These are phyloP conservation scores for Panicum miliaceum DNA, from an alignment of 176 grass and related monocot species.

Conservation along the genomic window DNA sequence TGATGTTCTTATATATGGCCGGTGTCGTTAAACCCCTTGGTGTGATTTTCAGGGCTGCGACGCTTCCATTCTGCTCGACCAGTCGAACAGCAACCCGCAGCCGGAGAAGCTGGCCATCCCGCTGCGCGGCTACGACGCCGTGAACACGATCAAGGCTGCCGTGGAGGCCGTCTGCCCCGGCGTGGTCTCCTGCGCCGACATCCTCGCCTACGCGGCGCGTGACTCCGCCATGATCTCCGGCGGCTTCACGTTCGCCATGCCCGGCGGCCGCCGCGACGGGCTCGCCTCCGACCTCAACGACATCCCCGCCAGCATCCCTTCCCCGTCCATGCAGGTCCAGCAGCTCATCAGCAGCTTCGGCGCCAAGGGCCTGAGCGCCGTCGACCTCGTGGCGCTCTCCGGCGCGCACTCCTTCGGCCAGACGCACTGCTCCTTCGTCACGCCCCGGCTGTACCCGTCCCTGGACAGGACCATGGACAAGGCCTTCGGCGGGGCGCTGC, in stretches of 20 bases:
- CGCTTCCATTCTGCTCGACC: slow-evolving; percentile 50
- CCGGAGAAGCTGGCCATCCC: slow-evolving; percentile 51
- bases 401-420: slow-evolving; percentile 65
- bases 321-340: slow-evolving; percentile 31
- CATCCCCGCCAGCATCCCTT: slow-evolving; percentile 17
- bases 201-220: slow-evolving; percentile 58
- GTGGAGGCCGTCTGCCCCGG: slow-evolving; percentile 48
- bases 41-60: slow-evolving; percentile 48
- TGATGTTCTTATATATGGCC: too few relatives aligned
- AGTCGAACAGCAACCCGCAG: neutral
- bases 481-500: slow-evolving; percentile 29
- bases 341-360: slow-evolving; percentile 29
- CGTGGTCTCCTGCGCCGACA: slow-evolving; percentile 61
- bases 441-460: slow-evolving; percentile 49
- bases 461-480: slow-evolving; percentile 45
- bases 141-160: slow-evolving; percentile 49
- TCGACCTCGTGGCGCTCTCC: slow-evolving; percentile 62
- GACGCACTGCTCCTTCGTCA: slow-evolving; percentile 50
- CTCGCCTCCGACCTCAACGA: slow-evolving; percentile 11
- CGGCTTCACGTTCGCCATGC: slow-evolving; percentile 52
- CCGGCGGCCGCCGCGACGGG: slow-evolving; percentile 64
- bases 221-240: slow-evolving; percentile 41
- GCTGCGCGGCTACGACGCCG: slow-evolving; percentile 41
- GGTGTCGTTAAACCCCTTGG: too few relatives aligned
- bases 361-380: slow-evolving; percentile 37